These are phyloP conservation scores for Podospora comata DNA, from an alignment of 495 filamentous ascomycete genomes.

Conservation along the genomic window DNA sequence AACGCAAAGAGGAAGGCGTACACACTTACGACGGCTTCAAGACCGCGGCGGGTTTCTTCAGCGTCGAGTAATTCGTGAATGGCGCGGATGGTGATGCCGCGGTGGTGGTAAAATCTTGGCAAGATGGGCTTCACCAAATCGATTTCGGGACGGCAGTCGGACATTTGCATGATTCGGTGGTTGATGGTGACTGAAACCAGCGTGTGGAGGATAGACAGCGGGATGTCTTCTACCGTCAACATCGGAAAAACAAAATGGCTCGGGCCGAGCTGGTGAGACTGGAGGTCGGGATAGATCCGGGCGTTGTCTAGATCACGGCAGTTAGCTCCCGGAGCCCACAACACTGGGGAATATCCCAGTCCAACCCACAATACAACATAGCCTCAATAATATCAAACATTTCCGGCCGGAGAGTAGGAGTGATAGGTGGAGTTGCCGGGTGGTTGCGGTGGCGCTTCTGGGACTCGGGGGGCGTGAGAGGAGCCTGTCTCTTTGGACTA, in stretches of 20 bases:
- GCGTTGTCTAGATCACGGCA: constrained; percentile 18
- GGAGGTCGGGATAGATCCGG: constrained; percentile 19
- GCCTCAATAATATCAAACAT: constrained; percentile 19
- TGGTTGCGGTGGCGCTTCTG: neutral
- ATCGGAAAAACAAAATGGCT: constrained; percentile 15
- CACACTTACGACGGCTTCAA: constrained; percentile 25
- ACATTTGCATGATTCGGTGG: constrained; percentile 18
- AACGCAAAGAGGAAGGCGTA: constrained; percentile 25
- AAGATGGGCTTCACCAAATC: constrained; percentile 9
- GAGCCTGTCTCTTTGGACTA: neutral
- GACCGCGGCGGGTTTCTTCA: constrained; percentile 15
- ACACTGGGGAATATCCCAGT: neutral
- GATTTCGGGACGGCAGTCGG: neutral
- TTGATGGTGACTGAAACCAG: constrained; percentile 20
- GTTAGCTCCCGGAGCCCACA: neutral
- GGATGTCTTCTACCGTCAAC: neutral
- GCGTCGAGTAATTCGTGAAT: constrained; percentile 25
- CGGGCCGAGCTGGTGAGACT: constrained; percentile 9
- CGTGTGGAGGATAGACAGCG: constrained; percentile 18
- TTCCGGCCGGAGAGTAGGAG: constrained; percentile 15
- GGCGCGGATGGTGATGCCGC: constrained; percentile 21
- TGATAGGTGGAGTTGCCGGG: neutral
- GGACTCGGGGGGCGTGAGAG: neutral
- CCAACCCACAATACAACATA: constrained; percentile 21
- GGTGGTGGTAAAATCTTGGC: constrained; percentile 24